A percentile compares a stretch with the other conserved stretches of the same genome.
Evolutionary conservation across 2,329 filamentous ascomycete species (phyloP).

Genomic region (Cyphellophora attinorum): DNA sequence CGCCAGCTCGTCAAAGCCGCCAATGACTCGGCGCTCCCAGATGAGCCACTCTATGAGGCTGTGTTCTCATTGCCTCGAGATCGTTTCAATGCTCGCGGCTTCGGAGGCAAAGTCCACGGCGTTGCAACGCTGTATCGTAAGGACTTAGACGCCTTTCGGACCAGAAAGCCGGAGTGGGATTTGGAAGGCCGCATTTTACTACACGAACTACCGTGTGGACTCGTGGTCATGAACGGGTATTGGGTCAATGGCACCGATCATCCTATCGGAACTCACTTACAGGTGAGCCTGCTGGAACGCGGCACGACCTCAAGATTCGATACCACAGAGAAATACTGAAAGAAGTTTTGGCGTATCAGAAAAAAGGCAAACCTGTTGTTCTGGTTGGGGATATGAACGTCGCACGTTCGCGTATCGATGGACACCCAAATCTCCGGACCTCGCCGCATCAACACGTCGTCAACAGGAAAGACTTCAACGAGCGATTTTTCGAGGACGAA

Average conservation of each 20-base stretch:
- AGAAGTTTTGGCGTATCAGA: conserved; percentile 34
- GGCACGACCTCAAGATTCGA: conserved; percentile 42
- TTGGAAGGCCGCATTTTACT: conserved; percentile 43
- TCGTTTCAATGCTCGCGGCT: conserved; percentile 39
- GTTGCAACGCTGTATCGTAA: conserved; percentile 40
- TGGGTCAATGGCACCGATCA: conserved; percentile 42
- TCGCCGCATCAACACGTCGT: conserved; percentile 37
- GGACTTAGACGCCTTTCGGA: conserved; percentile 29
- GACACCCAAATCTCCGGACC: conserved; percentile 37
- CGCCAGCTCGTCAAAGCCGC: conserved; percentile 30
- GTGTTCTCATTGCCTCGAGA: conserved; percentile 41
- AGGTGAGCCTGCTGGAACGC: conserved; percentile 32
- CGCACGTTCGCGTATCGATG: conserved; percentile 34
- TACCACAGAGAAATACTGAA: conserved; percentile 38
- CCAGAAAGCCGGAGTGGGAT: conserved; percentile 41
- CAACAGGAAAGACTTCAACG: conserved; percentile 43
- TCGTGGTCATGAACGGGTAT: conserved; percentile 41
- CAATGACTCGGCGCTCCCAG: conserved; percentile 13
- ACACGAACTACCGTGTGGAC: conserved; percentile 9
- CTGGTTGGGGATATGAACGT: conserved; percentile 46
- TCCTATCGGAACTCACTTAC: conserved; percentile 28
- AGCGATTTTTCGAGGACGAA: conserved; percentile 33
- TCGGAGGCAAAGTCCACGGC: conserved; percentile 43
- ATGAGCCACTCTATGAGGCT: conserved; percentile 30
- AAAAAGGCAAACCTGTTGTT: conserved; percentile 33